Percentiles rank a stretch among this genome's conserved stretches.
These are phyloP conservation scores for Hypholoma sublateritium DNA, from an alignment of 768 basidiomycete genomes.

Conservation along the genomic window DNA sequence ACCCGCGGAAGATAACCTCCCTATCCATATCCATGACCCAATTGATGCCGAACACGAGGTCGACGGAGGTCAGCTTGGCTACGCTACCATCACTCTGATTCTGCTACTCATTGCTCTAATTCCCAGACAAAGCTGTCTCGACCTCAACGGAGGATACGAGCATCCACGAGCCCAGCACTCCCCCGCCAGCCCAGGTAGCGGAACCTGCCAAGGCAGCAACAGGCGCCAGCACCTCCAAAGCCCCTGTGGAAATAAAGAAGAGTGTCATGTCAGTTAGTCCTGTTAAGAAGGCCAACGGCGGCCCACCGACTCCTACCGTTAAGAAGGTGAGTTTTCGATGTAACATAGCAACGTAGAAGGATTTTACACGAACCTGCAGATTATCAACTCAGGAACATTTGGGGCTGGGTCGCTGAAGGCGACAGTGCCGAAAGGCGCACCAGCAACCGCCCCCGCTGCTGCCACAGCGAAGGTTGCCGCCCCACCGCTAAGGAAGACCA, in stretches of 20 bases:
- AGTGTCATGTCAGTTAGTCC: slow-evolving; percentile 38
- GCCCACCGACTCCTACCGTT: slow-evolving; percentile 53
- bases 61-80: slow-evolving; percentile 21
- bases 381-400: slow-evolving; percentile 66
- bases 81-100: slow-evolving; percentile 5
- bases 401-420: slow-evolving; percentile 56
- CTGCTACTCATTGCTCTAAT: not conserved
- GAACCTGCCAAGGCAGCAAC: not conserved
- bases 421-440: slow-evolving; percentile 25
- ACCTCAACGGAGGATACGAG: not conserved
- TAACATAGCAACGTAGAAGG: not conserved
- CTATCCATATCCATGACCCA: slow-evolving; percentile 13
- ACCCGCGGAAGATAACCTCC: slow-evolving; percentile 7
- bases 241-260: slow-evolving; percentile 28
- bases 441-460: slow-evolving; percentile 29
- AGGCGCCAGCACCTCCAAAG: slow-evolving; percentile 15
- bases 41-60: slow-evolving; percentile 24
- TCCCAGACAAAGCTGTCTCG: not conserved
- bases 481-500: slow-evolving; percentile 20
- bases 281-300: slow-evolving; percentile 44
- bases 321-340: slow-evolving; percentile 56
- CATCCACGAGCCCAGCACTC: not conserved
- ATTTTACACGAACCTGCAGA: slow-evolving; percentile 36
- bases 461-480: slow-evolving; percentile 9
- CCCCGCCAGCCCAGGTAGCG: not conserved